A percentile compares a stretch with the other conserved stretches of the same genome.
Evolutionary conservation across 148 eudicot genomes (phyloP).

Genomic region (Nepenthes mirabilis): DNA sequence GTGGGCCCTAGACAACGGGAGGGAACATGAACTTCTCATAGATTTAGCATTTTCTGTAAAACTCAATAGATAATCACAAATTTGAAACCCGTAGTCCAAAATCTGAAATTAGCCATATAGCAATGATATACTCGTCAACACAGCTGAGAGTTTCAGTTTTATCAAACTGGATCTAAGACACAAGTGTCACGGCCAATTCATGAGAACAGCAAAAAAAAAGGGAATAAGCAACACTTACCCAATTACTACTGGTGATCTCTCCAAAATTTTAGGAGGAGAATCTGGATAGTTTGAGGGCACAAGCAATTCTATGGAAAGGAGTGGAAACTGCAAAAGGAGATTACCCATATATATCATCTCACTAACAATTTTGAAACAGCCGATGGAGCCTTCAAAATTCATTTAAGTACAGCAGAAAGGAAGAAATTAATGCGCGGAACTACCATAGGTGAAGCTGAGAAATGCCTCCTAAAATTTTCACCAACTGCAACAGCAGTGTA

Average conservation of each 20-base stretch:
- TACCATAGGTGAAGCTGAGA: constrained; percentile 12
- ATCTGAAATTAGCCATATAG: no score
- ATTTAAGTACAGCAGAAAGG: background rate
- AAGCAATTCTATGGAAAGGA: constrained; percentile 18
- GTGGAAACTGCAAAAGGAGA: constrained; percentile 19
- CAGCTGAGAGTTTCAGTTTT: no score
- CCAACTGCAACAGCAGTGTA: constrained; percentile 12
- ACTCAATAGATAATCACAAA: no score
- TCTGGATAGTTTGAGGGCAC: constrained; percentile 31
- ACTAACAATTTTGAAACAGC: no score
- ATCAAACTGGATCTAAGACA: background rate
- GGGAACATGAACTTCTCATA: no score
- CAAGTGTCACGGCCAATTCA: background rate
- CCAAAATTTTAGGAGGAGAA: constrained; percentile 26
- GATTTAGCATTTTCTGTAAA: no score
- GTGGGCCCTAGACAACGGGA: no score
- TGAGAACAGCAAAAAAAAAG: background rate
- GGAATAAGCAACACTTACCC: constrained; percentile 24
- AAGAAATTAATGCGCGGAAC: background rate
- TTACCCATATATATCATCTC: no score
- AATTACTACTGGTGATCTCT: constrained; percentile 4
- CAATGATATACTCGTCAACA: no score
- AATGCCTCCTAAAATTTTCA: constrained; percentile 5
- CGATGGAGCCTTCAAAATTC: no score
- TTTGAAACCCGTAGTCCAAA: no score